Base-by-base conservation (phyloP, 2,329 filamentous ascomycete species). In the Simplicillium aogashimaense region DNA sequence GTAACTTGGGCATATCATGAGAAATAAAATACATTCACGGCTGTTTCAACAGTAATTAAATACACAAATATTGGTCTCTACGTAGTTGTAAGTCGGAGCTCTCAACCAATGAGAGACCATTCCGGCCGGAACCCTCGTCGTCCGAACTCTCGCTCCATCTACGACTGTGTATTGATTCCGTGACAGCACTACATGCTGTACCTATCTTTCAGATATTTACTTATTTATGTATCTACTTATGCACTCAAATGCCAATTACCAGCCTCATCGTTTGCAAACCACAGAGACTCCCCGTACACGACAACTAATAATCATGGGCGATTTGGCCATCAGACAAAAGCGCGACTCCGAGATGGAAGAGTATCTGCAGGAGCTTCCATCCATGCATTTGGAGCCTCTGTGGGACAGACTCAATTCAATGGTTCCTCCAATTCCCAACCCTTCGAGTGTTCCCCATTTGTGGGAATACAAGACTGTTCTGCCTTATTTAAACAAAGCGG, bases 321-420 rank as follows among this genome's bases (percentile, higher is more conserved):
- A 20, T 5, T 18, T 20, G 14, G 14, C 41, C 8, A 34, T 37
- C n/a, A 39, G 50, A 8, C 42, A 45, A 13, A 41, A 50, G 29
- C 45, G 47, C 2, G 45, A 47, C 10, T n/a, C 28, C 4, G 51
- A 50, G 37, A 58, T 58, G 56, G 40, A 51, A 37, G 45, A 51
- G 12, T 59, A 54, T 37, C 47, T 58, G 17, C 42, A 43, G 9
- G 41, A 45, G n/a, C 50, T 61, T 4, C 56, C 57, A 1, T 42
- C 53, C 0, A 48, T 57, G 34, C 45, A 60, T 41, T 36, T 61
- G 4, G 58, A 60, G 44, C 70, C 69, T 0, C 48, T 74, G 4
- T 74, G 70, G 70, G 58, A 58, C 3, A 61, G 69, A 35, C 72
- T 74, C 67, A 54, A 52, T 29, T 51, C 50, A 18, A 60, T 72